phyloP scores from a whole-genome alignment of 2,329 filamentous ascomycete species.

The Diaporthe capsici region DNA sequence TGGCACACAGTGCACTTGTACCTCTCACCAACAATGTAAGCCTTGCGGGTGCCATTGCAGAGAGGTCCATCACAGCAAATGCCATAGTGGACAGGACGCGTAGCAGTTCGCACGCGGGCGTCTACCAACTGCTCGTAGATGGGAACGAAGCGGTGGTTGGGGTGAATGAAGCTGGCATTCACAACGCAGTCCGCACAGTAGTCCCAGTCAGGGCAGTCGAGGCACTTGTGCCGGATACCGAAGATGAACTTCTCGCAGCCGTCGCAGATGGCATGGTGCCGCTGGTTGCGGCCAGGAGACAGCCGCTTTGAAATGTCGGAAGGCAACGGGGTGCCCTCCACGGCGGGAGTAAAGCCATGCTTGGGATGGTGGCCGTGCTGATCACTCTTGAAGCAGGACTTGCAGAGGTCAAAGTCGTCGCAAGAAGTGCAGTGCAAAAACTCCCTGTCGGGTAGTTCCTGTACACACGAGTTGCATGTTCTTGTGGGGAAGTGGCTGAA shows the following conservation, averaged over 20 bases:
- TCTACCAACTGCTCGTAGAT: slow-evolving; percentile 77
- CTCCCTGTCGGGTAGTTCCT: slow-evolving; percentile 80
- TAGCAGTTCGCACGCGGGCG: slow-evolving; percentile 53
- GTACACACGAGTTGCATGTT: slow-evolving; percentile 78
- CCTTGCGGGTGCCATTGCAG: slow-evolving; percentile 73
- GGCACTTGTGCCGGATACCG: slow-evolving; percentile 95
- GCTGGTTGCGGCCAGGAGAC: slow-evolving; percentile 82
- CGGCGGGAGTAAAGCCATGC: slow-evolving; percentile 82
- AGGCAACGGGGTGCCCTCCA: slow-evolving; percentile 73
- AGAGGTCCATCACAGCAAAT: slow-evolving; percentile 97
- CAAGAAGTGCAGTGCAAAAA: slow-evolving; percentile 90
- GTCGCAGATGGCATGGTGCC: slow-evolving; percentile 93
- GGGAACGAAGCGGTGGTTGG: slow-evolving; percentile 88
- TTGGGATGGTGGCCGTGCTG: slow-evolving; percentile 92
- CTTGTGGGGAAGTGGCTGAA: slow-evolving; percentile 58
- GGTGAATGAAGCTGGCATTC: slow-evolving; percentile 78
- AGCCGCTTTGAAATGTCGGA: slow-evolving; percentile 76
- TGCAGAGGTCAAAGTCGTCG: slow-evolving; percentile 93
- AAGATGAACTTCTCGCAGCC: slow-evolving; percentile 90
- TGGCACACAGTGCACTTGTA: slow-evolving; percentile 99
- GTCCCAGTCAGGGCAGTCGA: slow-evolving; percentile 98
- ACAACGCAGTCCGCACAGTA: slow-evolving; percentile 85
- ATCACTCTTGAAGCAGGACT: slow-evolving; percentile 80
- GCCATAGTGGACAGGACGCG: slow-evolving; percentile 77
- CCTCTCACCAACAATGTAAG: slow-evolving; percentile 87